phyloP scores from a whole-genome alignment of 2,329 filamentous ascomycete genomes.

The Dactylella cylindrospora region DNA sequence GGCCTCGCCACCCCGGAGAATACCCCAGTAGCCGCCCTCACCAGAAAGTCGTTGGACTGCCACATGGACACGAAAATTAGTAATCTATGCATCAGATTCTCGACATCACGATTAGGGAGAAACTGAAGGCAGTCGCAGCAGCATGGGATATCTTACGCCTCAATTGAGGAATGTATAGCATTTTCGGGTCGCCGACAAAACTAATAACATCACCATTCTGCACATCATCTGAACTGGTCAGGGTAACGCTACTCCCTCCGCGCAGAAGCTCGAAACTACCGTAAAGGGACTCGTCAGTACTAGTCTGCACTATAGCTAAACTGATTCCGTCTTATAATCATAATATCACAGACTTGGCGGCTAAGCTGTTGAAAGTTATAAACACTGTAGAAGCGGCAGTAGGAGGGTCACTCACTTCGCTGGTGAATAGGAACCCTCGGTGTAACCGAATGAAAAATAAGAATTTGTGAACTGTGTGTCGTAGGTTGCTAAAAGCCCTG shows the following conservation, averaged over 20 bases:
- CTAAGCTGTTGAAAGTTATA: too few species aligned
- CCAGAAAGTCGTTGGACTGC: slow-evolving; percentile 27
- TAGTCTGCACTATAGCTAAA: too few species aligned
- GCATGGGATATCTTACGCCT: slow-evolving; percentile 15
- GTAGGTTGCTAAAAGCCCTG: too few species aligned
- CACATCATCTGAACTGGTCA: not conserved
- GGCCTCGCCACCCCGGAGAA: slow-evolving; percentile 5
- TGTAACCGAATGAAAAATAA: slow-evolving; percentile 29
- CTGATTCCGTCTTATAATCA: too few species aligned
- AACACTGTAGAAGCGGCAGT: too few species aligned
- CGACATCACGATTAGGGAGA: too few species aligned
- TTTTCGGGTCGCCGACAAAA: slow-evolving; percentile 10
- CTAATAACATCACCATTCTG: slow-evolving; percentile 17
- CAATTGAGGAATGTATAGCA: slow-evolving; percentile 2
- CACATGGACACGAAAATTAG: slow-evolving; percentile 2
- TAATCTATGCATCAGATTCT: too few species aligned
- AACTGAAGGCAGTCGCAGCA: too few species aligned
- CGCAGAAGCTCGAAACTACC: slow-evolving; percentile 13
- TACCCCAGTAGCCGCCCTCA: slow-evolving; percentile 10
- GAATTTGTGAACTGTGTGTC: slow-evolving; percentile 17
- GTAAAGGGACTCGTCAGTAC: not conserved
- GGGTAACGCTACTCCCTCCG: not conserved
- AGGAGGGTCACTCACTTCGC: slow-evolving; percentile 21
- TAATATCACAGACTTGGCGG: too few species aligned
- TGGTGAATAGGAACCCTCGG: slow-evolving; percentile 3